Conservation (phyloP, 1,139 yeast species). For the Lodderomyces orthopsilosis region DNA sequence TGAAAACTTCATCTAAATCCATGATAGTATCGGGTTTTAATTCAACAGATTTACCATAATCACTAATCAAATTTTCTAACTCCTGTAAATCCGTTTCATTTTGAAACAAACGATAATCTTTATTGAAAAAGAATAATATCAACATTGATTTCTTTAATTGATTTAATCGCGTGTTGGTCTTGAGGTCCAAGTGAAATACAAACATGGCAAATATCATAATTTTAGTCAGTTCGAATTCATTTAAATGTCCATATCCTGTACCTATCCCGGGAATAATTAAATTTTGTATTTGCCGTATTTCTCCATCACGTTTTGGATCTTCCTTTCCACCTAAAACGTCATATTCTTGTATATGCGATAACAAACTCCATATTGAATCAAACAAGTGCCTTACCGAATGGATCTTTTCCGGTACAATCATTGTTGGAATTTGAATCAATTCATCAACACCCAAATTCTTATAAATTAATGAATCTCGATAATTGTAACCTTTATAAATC, state of each 20-base stretch:
- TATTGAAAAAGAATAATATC: conserved; percentile 20
- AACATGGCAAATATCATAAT: conserved; percentile 22
- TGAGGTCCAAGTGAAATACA: conserved; percentile 16
- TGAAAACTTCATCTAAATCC: conserved; percentile 16
- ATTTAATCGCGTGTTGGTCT: neutral
- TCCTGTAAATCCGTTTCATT: conserved; percentile 13
- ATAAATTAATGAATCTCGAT: conserved; percentile 9
- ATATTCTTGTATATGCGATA: conserved; percentile 8
- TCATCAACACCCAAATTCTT: conserved; percentile 13
- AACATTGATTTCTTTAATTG: conserved; percentile 17
- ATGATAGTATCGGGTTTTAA: conserved; percentile 8
- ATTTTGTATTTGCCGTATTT: conserved; percentile 7
- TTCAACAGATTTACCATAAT: conserved; percentile 12
- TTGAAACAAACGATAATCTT: conserved; percentile 19
- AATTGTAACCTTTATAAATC: conserved; percentile 7
- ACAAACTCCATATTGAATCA: conserved; percentile 23
- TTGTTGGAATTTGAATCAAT: conserved; percentile 15
- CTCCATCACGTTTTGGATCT: neutral
- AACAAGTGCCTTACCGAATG: conserved; percentile 11
- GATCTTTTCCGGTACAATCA: conserved; percentile 17
- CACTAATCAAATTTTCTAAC: conserved; percentile 13
- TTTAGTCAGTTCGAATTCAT: conserved; percentile 17
- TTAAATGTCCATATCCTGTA: conserved; percentile 26
- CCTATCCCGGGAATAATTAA: conserved; percentile 30
- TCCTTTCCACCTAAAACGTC: neutral